These are phyloP conservation scores for Aphanomyces astaci DNA, from an alignment of 352 stramenopile species.

Conservation along the genomic window DNA sequence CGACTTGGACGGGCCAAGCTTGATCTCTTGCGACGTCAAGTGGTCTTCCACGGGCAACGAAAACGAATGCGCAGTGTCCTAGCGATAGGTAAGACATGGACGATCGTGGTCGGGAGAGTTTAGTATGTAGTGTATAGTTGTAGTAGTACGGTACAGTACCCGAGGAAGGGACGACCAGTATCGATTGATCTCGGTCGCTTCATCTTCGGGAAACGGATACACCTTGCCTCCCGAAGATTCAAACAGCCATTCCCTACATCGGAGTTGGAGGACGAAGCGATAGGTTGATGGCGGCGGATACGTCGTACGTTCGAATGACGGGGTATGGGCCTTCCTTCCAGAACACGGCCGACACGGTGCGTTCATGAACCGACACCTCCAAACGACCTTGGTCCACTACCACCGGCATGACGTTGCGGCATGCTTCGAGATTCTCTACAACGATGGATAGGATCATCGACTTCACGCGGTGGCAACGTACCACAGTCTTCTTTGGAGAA, in stretches of 20 bases:
- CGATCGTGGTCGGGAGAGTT: too few relatives aligned
- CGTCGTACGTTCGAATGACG: conserved; percentile 64
- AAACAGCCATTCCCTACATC: conserved; percentile 69
- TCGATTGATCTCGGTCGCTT: conserved; percentile 18
- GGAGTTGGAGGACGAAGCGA: too few relatives aligned
- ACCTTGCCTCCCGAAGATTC: conserved; percentile 52
- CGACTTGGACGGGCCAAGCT: conserved; percentile 11
- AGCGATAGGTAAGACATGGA: too few relatives aligned
- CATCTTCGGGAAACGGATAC: conserved; percentile 28
- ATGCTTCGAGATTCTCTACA: conserved; percentile 17
- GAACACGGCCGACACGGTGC: conserved; percentile 76
- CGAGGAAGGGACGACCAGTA: conserved; percentile 39
- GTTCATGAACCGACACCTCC: conserved; percentile 67
- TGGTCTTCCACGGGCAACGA: conserved; percentile 9
- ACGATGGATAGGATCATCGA: not conserved
- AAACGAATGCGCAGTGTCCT: conserved; percentile 28
- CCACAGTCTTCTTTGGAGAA: conserved; percentile 24
- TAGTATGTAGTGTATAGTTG: too few relatives aligned
- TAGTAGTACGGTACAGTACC: too few relatives aligned
- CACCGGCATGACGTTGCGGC: conserved; percentile 27
- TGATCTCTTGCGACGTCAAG: not conserved
- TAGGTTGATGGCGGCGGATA: too few relatives aligned
- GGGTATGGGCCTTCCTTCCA: conserved; percentile 59
- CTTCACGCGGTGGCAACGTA: not conserved
- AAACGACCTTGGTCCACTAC: conserved; percentile 74